These are phyloP conservation scores for Fusarium tricinctum DNA, from an alignment of 2,329 filamentous ascomycete species.

Conservation along the genomic window DNA sequence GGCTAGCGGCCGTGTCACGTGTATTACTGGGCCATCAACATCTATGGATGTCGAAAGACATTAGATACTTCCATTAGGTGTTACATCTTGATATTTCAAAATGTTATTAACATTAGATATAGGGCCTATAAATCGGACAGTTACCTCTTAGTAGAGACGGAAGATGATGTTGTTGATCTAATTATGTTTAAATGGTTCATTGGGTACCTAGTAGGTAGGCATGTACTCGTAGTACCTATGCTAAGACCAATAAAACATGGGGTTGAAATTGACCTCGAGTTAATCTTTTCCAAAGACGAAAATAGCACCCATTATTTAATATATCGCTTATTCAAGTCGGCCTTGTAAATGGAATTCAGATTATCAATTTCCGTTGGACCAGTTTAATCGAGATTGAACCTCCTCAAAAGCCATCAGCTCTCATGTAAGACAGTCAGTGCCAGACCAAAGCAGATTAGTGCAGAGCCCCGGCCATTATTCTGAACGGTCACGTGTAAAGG, in stretches of 20 bases:
- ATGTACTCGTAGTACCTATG: neutral
- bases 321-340: neutral
- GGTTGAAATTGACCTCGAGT: neutral
- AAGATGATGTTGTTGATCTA: neutral
- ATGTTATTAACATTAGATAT: too few relatives aligned
- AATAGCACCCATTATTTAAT: neutral
- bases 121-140: neutral
- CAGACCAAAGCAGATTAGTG: slow-evolving; percentile 34
- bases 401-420: neutral
- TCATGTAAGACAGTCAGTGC: neutral
- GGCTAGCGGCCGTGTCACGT: slow-evolving; percentile 45
- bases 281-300: neutral
- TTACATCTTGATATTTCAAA: neutral
- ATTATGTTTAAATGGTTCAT: neutral
- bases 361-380: neutral
- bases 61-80: neutral
- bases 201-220: too few relatives aligned
- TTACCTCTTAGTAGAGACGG: neutral
- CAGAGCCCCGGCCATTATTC: slow-evolving; percentile 53
- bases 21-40: slow-evolving; percentile 29
- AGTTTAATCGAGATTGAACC: neutral
- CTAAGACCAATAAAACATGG: neutral
- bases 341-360: neutral
- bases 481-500: slow-evolving; percentile 2
- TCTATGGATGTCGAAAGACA: slow-evolving; percentile 5